A percentile compares a stretch with the other conserved stretches of the same genome.
Conservation (phyloP, 208 protist species). For the Acanthamoeba healyi region DNA sequence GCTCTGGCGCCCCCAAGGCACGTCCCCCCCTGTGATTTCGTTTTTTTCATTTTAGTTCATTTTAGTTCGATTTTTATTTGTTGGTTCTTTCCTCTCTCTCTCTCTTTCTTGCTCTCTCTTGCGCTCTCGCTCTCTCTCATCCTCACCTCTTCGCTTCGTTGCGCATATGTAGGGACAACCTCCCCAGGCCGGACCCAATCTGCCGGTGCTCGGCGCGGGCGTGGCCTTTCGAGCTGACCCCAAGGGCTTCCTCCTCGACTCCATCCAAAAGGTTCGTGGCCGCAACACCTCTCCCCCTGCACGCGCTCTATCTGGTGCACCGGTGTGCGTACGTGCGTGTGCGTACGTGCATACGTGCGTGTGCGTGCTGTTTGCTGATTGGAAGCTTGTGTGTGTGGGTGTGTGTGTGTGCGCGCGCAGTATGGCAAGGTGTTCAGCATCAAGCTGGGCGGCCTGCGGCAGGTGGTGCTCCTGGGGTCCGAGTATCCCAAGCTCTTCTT, state of each 20-base stretch:
- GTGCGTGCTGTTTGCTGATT: neutral
- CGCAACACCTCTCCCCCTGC: too few species aligned
- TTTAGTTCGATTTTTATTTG: too few species aligned
- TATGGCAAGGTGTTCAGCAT: conserved; percentile 25
- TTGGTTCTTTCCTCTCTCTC: too few species aligned
- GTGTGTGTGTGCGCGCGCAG: neutral
- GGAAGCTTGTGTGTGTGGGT: neutral
- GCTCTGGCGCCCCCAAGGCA: neutral
- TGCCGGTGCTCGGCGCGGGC: neutral
- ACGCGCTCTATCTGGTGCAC: too few species aligned
- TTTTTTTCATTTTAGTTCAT: too few species aligned
- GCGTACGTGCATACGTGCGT: too few species aligned
- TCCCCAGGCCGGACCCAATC: conserved; percentile 4
- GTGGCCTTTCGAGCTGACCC: neutral
- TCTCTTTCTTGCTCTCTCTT: too few species aligned
- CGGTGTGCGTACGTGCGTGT: too few species aligned
- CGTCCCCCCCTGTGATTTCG: too few species aligned
- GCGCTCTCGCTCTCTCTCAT: too few species aligned
- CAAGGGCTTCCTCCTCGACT: neutral
- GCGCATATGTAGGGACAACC: conserved; percentile 17
- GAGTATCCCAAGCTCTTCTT: conserved; percentile 56
- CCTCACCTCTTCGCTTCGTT: too few species aligned
- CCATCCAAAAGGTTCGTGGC: conserved; percentile 15
- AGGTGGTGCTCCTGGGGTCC: conserved; percentile 22
- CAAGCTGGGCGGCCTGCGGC: conserved; percentile 4